A percentile compares a stretch with the other conserved stretches of the same genome.
These are phyloP conservation scores for Coprinopsis sp. DNA, from an alignment of 768 basidiomycete species.

Conservation along the genomic window DNA sequence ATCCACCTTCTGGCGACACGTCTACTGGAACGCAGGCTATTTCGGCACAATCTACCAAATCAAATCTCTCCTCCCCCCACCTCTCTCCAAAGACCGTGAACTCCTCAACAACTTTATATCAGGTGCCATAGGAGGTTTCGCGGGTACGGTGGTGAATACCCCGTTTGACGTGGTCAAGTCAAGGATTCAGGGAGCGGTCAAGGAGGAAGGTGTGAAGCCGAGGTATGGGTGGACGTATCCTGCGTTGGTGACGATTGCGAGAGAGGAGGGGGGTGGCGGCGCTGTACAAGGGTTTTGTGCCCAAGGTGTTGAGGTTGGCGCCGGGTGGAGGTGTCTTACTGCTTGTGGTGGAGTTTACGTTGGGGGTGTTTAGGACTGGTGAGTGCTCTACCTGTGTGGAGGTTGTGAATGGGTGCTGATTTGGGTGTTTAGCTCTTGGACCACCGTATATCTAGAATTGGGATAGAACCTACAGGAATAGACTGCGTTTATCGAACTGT, in stretches of 20 bases:
- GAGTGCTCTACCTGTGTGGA: constrained; percentile 10
- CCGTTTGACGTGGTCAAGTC: constrained; percentile 87
- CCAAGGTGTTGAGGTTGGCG: constrained; percentile 91
- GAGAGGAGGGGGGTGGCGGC: constrained; percentile 84
- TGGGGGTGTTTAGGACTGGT: constrained; percentile 75
- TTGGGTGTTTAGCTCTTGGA: constrained; percentile 36
- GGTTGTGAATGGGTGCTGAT: neutral
- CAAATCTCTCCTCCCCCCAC: constrained; percentile 71
- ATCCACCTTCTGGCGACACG: constrained; percentile 95
- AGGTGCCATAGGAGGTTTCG: constrained; percentile 84
- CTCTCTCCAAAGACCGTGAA: constrained; percentile 58
- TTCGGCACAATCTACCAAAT: constrained; percentile 92
- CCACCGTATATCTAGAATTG: constrained; percentile 48
- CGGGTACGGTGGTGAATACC: constrained; percentile 88
- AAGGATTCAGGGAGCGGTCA: constrained; percentile 78
- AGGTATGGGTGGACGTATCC: constrained; percentile 98
- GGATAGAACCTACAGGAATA: too few species aligned
- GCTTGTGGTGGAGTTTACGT: constrained; percentile 87
- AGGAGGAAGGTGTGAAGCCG: constrained; percentile 62
- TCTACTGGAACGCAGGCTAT: constrained; percentile 95
- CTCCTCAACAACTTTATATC: constrained; percentile 92
- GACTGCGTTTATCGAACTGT: too few species aligned
- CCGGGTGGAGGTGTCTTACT: constrained; percentile 94
- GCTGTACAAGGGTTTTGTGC: constrained; percentile 92
- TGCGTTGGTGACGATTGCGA: constrained; percentile 71